Conservation (phyloP, 805 yeast species). For the Dipodascopsis uninucleata region DNA sequence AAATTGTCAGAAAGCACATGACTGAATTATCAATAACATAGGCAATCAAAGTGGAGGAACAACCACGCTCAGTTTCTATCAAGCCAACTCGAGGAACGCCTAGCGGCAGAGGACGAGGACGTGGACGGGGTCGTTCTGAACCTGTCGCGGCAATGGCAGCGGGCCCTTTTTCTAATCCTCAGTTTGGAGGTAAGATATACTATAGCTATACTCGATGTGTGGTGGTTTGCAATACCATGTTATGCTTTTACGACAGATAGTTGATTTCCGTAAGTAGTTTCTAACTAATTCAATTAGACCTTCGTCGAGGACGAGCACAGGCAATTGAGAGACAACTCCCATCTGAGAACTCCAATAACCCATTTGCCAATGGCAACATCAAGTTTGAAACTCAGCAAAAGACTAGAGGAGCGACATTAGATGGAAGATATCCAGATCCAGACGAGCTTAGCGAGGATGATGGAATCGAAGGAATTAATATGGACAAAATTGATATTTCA, state of each 20-base stretch:
- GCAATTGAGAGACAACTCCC: conserved; percentile 5
- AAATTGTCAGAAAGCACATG: not conserved
- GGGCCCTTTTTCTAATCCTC: conserved; percentile 25
- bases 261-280: too few species aligned
- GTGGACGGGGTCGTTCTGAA: conserved; percentile 11
- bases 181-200: conserved; percentile 14
- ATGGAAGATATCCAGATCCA: not conserved
- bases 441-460: conserved; percentile 18
- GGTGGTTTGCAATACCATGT: not conserved
- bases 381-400: not conserved
- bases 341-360: not conserved
- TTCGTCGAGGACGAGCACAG: conserved; percentile 1
- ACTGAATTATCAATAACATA: not conserved
- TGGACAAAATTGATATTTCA: conserved; percentile 14
- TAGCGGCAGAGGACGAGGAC: conserved; percentile 13
- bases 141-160: conserved; percentile 18
- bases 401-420: conserved; percentile 4
- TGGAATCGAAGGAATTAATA: conserved; percentile 22
- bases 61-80: too few species aligned
- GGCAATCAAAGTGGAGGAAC: not conserved
- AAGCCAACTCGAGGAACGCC: conserved; percentile 7
- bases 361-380: conserved; percentile 2
- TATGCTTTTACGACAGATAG: too few species aligned
- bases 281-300: not conserved
- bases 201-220: not conserved